Evolutionary conservation across 108 stramenopile species (phyloP), one percentile per base, ranked within the genome.

Genomic region (Hondaea fermentalgiana): DNA sequence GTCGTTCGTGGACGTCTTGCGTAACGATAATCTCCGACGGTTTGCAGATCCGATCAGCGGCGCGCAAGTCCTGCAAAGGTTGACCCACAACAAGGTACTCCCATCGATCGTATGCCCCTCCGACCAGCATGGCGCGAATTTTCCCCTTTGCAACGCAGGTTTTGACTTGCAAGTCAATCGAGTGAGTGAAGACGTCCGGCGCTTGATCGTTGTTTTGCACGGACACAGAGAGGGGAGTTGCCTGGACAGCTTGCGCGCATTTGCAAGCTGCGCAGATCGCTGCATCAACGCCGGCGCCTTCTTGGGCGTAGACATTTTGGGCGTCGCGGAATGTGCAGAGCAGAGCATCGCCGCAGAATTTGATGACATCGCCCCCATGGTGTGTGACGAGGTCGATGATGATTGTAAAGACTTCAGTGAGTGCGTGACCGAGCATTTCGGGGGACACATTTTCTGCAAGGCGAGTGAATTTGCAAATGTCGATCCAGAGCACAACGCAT

Each of bases 401-500:
- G 49, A 53, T 53, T 1, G 49, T 6, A 23, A 83, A 83, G 76
- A 47, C 19, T 12, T 83, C 49, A 23, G 76, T 53, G 51, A 83
- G 45, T 17, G 76, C 76, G 49, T 53, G 76, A 2, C 76, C 76
- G 51, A 83, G 76, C 76, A 53, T 53, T 47, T 83, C 23, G 23
- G 76, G 49, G n/a, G 76, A 47, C 3, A 83, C 5, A 12, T 53
- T 21, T 28, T 83, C 76, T 12, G 49, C 76, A 12, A 83, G 76
- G 17, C 76, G 45, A 17, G 76, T 83, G 51, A 83, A 83, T 23
- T 83, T 83, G 51, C 51, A 53, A 16, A 83, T 83, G 28, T 83
- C 76, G 51, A 83, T 83, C 76, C 76, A 83, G 19, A 83, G 45
- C 49, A 83, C 76, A 23, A 83, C 76, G 76, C 76, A 83, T 53